Evolutionary conservation across 2,329 filamentous ascomycete genomes (phyloP).

Genomic region (Ophiostoma himal-ulmi): DNA sequence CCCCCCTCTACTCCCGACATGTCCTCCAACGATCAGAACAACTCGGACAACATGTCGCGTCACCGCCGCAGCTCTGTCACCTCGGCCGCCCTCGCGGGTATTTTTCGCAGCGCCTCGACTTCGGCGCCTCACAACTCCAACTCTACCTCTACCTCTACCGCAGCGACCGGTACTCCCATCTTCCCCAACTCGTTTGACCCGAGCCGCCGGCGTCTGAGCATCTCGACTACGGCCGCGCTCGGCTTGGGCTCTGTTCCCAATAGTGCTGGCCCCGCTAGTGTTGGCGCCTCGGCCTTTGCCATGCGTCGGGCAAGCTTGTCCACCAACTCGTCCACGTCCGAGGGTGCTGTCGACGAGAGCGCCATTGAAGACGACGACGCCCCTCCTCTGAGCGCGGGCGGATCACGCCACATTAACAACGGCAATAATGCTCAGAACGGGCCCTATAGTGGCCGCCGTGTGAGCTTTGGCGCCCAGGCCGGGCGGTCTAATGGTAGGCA

Average conservation of each 20-base stretch:
- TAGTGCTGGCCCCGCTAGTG: conserved; percentile 33
- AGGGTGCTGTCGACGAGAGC: conserved; percentile 61
- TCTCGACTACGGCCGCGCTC: conserved; percentile 52
- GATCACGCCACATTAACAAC: conserved; percentile 33
- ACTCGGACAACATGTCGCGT: conserved; percentile 31
- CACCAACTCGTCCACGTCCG: conserved; percentile 46
- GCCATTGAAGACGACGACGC: conserved; percentile 65
- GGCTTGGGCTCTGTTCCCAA: conserved; percentile 61
- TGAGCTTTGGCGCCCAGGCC: conserved; percentile 84
- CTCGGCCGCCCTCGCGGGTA: conserved; percentile 50
- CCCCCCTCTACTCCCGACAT: conserved; percentile 12
- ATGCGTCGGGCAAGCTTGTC: conserved; percentile 63
- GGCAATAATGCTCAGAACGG: neutral
- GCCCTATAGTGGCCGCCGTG: conserved; percentile 50
- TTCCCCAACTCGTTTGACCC: conserved; percentile 48
- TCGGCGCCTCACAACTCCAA: conserved; percentile 26
- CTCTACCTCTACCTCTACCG: conserved; percentile 44
- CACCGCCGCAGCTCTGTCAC: conserved; percentile 53
- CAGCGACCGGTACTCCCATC: conserved; percentile 38
- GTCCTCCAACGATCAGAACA: conserved; percentile 28
- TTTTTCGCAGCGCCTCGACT: conserved; percentile 53
- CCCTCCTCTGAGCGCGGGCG: conserved; percentile 35
- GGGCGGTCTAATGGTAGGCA: conserved; percentile 56
- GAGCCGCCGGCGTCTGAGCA: conserved; percentile 61
- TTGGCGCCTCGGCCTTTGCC: conserved; percentile 40